Conservation (phyloP, 1,284 basidiomycete genomes). For the Boletellus deceptivus region DNA sequence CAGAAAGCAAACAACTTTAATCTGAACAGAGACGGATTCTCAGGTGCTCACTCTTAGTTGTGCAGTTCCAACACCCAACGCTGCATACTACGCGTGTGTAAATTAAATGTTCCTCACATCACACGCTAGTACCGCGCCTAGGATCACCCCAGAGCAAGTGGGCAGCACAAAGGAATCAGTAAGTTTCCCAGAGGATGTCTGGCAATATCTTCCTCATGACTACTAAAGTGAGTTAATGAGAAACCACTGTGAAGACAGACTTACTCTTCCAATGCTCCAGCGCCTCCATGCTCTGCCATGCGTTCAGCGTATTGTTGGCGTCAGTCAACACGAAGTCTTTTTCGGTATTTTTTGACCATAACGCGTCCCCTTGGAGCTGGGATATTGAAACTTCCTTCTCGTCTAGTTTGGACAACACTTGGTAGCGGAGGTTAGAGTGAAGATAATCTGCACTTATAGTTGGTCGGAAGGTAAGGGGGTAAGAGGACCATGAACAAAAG, state of each 20-base stretch:
- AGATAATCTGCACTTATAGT: conserved; percentile 58
- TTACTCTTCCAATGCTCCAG: conserved; percentile 75
- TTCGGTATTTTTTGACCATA: conserved; percentile 37
- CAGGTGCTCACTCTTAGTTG: too few species aligned
- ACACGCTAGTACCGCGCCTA: too few species aligned
- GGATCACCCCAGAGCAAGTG: too few species aligned
- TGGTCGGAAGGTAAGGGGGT: conserved; percentile 63
- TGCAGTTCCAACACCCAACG: too few species aligned
- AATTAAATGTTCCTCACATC: too few species aligned
- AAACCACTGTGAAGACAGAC: conserved; percentile 27
- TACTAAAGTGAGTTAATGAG: conserved; percentile 16
- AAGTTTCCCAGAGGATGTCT: conserved; percentile 38
- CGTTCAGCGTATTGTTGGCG: conserved; percentile 54
- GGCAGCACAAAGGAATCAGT: conserved; percentile 17
- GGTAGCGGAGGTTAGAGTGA: conserved; percentile 61
- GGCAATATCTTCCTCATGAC: conserved; percentile 41
- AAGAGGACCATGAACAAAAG: conserved; percentile 67
- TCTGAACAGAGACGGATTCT: too few species aligned
- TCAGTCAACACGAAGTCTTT: conserved; percentile 56
- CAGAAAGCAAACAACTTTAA: too few species aligned
- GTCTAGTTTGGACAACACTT: conserved; percentile 45
- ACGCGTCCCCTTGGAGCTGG: conserved; percentile 41
- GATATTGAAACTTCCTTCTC: conserved; percentile 55
- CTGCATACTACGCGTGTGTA: too few species aligned
- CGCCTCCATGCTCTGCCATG: conserved; percentile 60